Evolutionary conservation across 2,329 filamentous ascomycete genomes (phyloP).

Genomic region (Chaetomiaceae sp.): DNA sequence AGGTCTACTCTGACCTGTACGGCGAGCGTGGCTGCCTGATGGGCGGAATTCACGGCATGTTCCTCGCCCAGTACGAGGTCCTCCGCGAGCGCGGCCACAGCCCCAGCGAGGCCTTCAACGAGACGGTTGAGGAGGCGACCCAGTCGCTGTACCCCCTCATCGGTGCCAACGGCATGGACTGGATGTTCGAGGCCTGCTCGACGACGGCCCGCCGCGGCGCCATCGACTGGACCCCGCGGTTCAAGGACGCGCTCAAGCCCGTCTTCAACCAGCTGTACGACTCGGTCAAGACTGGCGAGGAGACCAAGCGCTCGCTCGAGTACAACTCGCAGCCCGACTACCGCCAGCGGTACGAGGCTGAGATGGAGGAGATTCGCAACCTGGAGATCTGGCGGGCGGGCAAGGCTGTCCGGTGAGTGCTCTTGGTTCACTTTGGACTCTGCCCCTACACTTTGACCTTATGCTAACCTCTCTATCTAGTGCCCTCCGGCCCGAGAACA

Average conservation of each 20-base stretch:
- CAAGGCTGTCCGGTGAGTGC: slow-evolving; percentile 81
- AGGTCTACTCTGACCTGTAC: slow-evolving; percentile 99
- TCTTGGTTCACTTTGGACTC: background rate
- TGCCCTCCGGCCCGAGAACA: slow-evolving; percentile 80
- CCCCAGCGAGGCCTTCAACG: slow-evolving; percentile 99
- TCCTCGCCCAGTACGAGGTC: slow-evolving; percentile 99
- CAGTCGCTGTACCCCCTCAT: slow-evolving; percentile 98
- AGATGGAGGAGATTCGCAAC: slow-evolving; percentile 97
- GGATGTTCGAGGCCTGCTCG: slow-evolving; percentile 99
- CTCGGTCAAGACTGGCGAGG: slow-evolving; percentile 81
- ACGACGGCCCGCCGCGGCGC: slow-evolving; percentile 97
- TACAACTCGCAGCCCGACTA: slow-evolving; percentile 97
- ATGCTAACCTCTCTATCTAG: slow-evolving; percentile 34
- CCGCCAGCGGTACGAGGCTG: slow-evolving; percentile 93
- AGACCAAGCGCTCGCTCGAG: slow-evolving; percentile 94
- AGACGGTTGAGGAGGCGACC: slow-evolving; percentile 99
- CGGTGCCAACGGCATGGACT: slow-evolving; percentile 97
- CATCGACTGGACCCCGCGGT: slow-evolving; percentile 95
- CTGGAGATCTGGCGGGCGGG: slow-evolving; percentile 99
- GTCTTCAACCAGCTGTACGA: slow-evolving; percentile 98
- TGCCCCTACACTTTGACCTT: background rate
- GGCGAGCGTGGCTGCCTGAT: slow-evolving; percentile 99
- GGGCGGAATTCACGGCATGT: slow-evolving; percentile 99
- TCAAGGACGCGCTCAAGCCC: slow-evolving; percentile 98
- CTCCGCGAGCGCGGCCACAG: slow-evolving; percentile 97